phyloP scores from a whole-genome alignment of 441 rosid genomes.

The Gossypium aridum region DNA sequence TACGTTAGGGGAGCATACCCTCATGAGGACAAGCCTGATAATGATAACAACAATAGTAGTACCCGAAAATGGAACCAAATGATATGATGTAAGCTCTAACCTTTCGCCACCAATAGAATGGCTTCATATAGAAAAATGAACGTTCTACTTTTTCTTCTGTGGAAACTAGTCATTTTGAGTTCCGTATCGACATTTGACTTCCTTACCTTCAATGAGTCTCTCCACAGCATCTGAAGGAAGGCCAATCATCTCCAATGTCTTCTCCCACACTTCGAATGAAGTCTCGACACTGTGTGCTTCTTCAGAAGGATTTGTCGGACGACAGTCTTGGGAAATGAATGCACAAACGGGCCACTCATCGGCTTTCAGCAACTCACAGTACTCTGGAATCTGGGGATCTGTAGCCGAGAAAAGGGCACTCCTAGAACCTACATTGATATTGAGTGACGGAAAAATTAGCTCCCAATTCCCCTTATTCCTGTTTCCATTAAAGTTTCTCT shows the following conservation, averaged over 20 bases:
- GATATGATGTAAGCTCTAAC: constrained; percentile 2
- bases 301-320: constrained; percentile 84
- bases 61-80: not conserved
- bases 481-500: not conserved
- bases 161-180: constrained; percentile 26
- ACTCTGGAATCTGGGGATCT: constrained; percentile 89
- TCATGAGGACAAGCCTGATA: not conserved
- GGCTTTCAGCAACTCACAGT: constrained; percentile 67
- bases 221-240: constrained; percentile 76
- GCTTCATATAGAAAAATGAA: not conserved
- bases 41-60: not conserved
- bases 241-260: constrained; percentile 77
- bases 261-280: constrained; percentile 73
- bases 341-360: constrained; percentile 95
- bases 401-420: constrained; percentile 90
- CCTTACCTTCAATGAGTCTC: constrained; percentile 65
- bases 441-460: not conserved
- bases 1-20: not conserved
- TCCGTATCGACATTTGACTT: constrained; percentile 54
- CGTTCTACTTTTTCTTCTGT: not conserved
- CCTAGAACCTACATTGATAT: constrained; percentile 51
- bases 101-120: not conserved
- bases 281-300: constrained; percentile 78
- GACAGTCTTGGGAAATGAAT: constrained; percentile 87
- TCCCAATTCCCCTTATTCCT: not conserved